These are phyloP conservation scores for Vigna unguiculata DNA, from an alignment of 306 rosid species.

Conservation along the genomic window DNA sequence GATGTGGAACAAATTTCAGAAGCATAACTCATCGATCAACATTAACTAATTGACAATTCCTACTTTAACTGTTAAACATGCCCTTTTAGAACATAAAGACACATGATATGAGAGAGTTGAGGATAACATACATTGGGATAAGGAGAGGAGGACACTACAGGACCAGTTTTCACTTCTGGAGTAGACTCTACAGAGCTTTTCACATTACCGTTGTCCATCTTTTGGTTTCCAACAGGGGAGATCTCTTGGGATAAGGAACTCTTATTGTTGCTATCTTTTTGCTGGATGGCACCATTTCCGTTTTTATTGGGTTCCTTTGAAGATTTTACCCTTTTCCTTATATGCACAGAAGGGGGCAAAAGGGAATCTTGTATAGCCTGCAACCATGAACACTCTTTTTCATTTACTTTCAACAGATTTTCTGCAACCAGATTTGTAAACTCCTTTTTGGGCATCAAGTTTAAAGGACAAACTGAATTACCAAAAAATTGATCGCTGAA, in stretches of 20 bases:
- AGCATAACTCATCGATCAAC: slow-evolving; percentile 31
- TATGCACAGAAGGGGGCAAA: slow-evolving; percentile 83
- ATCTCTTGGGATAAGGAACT: slow-evolving; percentile 46
- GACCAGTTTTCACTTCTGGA: slow-evolving; percentile 48
- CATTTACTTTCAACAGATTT: slow-evolving; percentile 22
- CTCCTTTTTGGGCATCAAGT: slow-evolving; percentile 35
- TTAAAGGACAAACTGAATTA: neutral
- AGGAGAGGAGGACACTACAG: slow-evolving; percentile 67
- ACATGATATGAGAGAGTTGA: slow-evolving; percentile 32
- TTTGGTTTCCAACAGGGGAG: slow-evolving; percentile 47
- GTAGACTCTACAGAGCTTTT: slow-evolving; percentile 47
- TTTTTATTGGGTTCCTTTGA: slow-evolving; percentile 56
- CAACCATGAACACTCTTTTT: slow-evolving; percentile 39
- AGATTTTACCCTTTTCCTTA: slow-evolving; percentile 65
- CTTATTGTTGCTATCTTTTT: slow-evolving; percentile 42
- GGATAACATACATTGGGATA: slow-evolving; percentile 69
- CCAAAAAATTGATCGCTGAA: slow-evolving; percentile 27
- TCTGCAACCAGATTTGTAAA: slow-evolving; percentile 12
- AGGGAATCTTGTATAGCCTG: slow-evolving; percentile 87
- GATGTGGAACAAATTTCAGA: slow-evolving; percentile 2
- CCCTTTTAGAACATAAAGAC: slow-evolving; percentile 21
- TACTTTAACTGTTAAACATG: slow-evolving; percentile 3
- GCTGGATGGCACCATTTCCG: slow-evolving; percentile 70
- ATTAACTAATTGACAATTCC: slow-evolving; percentile 16
- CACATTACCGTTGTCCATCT: slow-evolving; percentile 42